A percentile compares a stretch with the other conserved stretches of the same genome.
These are phyloP conservation scores for Syncephalastrum contaminatum DNA, from an alignment of 371 early-diverging fungal genomes.

Conservation along the genomic window DNA sequence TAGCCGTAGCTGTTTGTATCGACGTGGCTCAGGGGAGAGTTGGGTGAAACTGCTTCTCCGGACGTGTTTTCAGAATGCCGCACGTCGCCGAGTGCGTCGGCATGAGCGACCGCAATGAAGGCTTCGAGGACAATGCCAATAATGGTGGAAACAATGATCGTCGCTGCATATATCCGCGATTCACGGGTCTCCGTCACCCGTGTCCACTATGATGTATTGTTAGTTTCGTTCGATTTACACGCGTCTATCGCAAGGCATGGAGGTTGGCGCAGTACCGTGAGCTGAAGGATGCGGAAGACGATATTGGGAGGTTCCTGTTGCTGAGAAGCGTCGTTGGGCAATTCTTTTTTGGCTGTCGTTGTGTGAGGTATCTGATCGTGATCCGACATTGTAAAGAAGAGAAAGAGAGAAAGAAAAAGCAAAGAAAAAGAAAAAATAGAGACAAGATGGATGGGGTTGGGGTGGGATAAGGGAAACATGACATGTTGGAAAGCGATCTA, in stretches of 20 bases:
- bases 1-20: constrained; percentile 12
- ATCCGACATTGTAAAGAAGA: too few relatives aligned
- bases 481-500: too few relatives aligned
- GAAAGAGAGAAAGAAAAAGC: too few relatives aligned
- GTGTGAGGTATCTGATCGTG: too few relatives aligned
- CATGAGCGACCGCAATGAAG: constrained; percentile 31
- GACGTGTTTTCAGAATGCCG: constrained; percentile 10
- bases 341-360: too few relatives aligned
- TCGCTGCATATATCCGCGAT: constrained; percentile 24
- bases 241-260: neutral
- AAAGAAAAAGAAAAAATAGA: too few relatives aligned
- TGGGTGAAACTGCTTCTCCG: constrained; percentile 6
- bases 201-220: constrained; percentile 9
- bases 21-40: constrained; percentile 12
- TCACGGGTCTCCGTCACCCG: constrained; percentile 34
- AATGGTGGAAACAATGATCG: constrained; percentile 29
- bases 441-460: too few relatives aligned
- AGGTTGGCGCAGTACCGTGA: constrained; percentile 8
- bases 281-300: constrained; percentile 11
- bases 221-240: neutral
- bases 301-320: constrained; percentile 4
- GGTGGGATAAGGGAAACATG: too few relatives aligned
- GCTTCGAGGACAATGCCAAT: constrained; percentile 40
- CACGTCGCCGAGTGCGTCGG: constrained; percentile 23
- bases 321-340: too few relatives aligned